These are phyloP conservation scores for Falciphora oryzae DNA, from an alignment of 2,329 filamentous ascomycete genomes.

Conservation along the genomic window DNA sequence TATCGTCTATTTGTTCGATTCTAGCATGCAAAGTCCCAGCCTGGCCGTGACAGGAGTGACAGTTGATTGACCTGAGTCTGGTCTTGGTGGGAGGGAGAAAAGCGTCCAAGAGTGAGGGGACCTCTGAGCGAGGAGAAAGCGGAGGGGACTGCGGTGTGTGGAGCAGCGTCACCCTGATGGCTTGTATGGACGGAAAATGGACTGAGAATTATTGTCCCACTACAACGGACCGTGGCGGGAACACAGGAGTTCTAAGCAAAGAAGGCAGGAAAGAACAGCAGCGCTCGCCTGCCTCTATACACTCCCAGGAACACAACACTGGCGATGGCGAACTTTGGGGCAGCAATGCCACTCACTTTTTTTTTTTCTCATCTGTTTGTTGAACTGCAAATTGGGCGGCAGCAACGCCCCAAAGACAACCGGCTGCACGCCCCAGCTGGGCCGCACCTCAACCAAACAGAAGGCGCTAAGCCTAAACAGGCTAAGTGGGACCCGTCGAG, in stretches of 20 bases:
- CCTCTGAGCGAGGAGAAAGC: neutral
- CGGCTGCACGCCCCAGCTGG: conserved; percentile 6
- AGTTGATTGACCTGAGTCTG: neutral
- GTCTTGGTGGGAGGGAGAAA: neutral
- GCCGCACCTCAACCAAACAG: conserved; percentile 38
- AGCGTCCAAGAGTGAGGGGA: neutral
- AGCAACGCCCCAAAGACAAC: conserved; percentile 7
- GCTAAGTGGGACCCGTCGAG: neutral
- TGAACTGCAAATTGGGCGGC: conserved; percentile 8
- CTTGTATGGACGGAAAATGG: neutral
- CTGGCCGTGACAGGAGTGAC: neutral
- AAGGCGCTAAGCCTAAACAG: conserved; percentile 23
- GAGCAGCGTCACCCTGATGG: neutral
- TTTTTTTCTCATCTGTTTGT: conserved; percentile 11
- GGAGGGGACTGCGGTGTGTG: neutral
- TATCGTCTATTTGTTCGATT: conserved; percentile 12
- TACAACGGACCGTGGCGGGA: neutral
- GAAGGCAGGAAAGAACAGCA: neutral
- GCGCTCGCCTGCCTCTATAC: conserved; percentile 6
- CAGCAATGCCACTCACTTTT: conserved; percentile 6
- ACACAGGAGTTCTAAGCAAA: neutral
- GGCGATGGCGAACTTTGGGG: conserved; percentile 8
- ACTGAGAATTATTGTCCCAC: neutral
- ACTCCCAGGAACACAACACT: neutral
- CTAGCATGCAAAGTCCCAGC: conserved; percentile 7